phyloP scores from a whole-genome alignment of 2,329 filamentous ascomycete genomes.

The Neopestalotiopsis sp. region DNA sequence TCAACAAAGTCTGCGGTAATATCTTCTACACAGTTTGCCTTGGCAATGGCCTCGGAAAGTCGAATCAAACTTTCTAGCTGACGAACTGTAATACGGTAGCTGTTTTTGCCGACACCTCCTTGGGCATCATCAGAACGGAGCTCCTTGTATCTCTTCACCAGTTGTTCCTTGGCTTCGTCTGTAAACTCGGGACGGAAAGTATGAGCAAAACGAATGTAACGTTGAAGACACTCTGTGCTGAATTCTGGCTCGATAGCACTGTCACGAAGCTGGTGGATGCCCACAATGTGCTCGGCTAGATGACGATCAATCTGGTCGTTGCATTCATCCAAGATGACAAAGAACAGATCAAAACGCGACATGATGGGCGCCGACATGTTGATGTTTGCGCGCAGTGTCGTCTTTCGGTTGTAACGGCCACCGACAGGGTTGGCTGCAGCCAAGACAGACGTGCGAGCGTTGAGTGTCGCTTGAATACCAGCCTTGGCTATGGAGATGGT shows the following conservation, averaged over 20 bases:
- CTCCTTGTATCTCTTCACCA: slow-evolving; percentile 95
- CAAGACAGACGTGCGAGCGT: slow-evolving; percentile 92
- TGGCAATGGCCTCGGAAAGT: slow-evolving; percentile 95
- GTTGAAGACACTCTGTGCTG: slow-evolving; percentile 92
- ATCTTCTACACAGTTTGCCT: slow-evolving; percentile 94
- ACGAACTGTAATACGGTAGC: slow-evolving; percentile 95
- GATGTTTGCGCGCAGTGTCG: slow-evolving; percentile 90
- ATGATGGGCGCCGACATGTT: slow-evolving; percentile 99
- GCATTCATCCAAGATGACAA: slow-evolving; percentile 95
- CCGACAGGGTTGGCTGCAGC: slow-evolving; percentile 96
- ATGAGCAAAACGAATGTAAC: slow-evolving; percentile 94
- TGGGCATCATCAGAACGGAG: slow-evolving; percentile 91
- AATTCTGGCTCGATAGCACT: slow-evolving; percentile 92
- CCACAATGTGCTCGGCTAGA: slow-evolving; percentile 92
- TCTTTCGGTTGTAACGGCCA: slow-evolving; percentile 96
- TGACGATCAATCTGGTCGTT: slow-evolving; percentile 91
- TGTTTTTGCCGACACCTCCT: slow-evolving; percentile 91
- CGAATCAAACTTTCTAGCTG: slow-evolving; percentile 97
- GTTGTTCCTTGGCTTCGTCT: slow-evolving; percentile 79
- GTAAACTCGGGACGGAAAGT: slow-evolving; percentile 95
- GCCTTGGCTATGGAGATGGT: slow-evolving; percentile 99
- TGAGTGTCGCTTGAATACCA: slow-evolving; percentile 96
- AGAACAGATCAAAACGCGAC: slow-evolving; percentile 99
- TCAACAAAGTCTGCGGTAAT: slow-evolving; percentile 84
- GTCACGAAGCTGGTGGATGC: slow-evolving; percentile 90